Evolutionary conservation across 1,139 yeast genomes (phyloP).

Genomic region (Lodderomyces jiufengensis): DNA sequence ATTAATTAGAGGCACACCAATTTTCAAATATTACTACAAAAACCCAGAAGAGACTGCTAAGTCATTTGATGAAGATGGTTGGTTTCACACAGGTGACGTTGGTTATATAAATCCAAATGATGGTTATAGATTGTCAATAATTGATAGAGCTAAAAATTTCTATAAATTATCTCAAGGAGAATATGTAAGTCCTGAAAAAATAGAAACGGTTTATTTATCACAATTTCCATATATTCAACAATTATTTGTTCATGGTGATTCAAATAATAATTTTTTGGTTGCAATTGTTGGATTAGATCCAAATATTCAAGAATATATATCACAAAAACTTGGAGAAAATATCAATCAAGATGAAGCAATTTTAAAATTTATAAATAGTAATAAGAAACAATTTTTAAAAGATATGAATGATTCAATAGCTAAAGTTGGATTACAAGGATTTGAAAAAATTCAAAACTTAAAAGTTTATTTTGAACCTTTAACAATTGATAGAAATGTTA

Average conservation of each 20-base stretch:
- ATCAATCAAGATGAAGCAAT: constrained; percentile 22
- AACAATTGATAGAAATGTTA: constrained; percentile 55
- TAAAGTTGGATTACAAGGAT: constrained; percentile 36
- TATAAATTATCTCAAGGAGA: constrained; percentile 45
- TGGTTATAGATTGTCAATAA: constrained; percentile 27
- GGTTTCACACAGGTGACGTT: constrained; percentile 41
- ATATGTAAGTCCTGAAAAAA: constrained; percentile 41
- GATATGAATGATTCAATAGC: constrained; percentile 24
- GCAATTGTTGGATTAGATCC: constrained; percentile 57
- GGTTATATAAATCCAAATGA: constrained; percentile 23
- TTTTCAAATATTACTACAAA: constrained; percentile 33
- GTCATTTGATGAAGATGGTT: constrained; percentile 54
- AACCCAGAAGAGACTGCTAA: constrained; percentile 37
- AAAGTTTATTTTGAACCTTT: constrained; percentile 62
- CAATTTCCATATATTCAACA: constrained; percentile 31
- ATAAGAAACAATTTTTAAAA: constrained; percentile 25
- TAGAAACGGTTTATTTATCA: constrained; percentile 37
- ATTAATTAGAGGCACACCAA: constrained; percentile 37
- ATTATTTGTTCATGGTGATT: constrained; percentile 53
- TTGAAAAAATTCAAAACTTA: constrained; percentile 64
- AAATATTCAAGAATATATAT: constrained; percentile 16
- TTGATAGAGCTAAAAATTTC: constrained; percentile 43
- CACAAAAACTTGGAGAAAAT: constrained; percentile 14
- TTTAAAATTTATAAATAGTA: constrained; percentile 24
- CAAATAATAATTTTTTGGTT: constrained; percentile 55